These are phyloP conservation scores for Crucibulum laeve DNA, from an alignment of 768 basidiomycete genomes.

Conservation along the genomic window DNA sequence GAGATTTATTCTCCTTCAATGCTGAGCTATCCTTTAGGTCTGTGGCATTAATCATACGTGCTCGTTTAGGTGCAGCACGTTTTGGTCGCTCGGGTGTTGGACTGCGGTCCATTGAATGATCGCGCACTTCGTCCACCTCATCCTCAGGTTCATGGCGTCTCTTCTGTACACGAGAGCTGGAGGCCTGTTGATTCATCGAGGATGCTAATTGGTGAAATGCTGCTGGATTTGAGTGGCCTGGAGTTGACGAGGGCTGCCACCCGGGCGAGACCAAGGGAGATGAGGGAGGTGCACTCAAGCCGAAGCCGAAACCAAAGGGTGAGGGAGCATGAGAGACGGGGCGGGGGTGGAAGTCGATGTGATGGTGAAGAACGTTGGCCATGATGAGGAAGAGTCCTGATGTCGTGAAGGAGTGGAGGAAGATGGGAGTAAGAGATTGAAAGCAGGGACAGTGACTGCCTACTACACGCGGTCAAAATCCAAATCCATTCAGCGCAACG, in stretches of 20 bases:
- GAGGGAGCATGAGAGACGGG: slow-evolving; percentile 58
- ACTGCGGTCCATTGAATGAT: slow-evolving; percentile 75
- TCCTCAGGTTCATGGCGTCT: slow-evolving; percentile 68
- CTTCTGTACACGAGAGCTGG: slow-evolving; percentile 45
- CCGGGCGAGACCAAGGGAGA: slow-evolving; percentile 37
- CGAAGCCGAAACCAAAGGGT: slow-evolving; percentile 73
- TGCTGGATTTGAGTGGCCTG: slow-evolving; percentile 44
- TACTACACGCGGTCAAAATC: background rate
- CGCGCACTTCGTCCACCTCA: slow-evolving; percentile 38
- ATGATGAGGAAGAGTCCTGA: slow-evolving; percentile 35
- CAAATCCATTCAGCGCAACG: no score
- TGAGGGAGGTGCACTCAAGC: slow-evolving; percentile 40
- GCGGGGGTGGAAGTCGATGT: slow-evolving; percentile 58
- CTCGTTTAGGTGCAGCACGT: slow-evolving; percentile 65
- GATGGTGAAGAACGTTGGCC: slow-evolving; percentile 70
- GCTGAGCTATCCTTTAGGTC: slow-evolving; percentile 35
- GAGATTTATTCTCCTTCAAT: slow-evolving; percentile 45
- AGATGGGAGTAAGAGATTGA: slow-evolving; percentile 8
- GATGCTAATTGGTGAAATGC: slow-evolving; percentile 55
- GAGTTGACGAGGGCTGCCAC: slow-evolving; percentile 43
- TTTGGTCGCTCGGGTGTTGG: slow-evolving; percentile 80
- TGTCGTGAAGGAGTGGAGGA: slow-evolving; percentile 7
- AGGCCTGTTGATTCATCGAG: slow-evolving; percentile 37
- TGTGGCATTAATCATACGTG: slow-evolving; percentile 36
- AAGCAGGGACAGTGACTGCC: background rate